These are phyloP conservation scores for Dianthus caryophyllus DNA, from an alignment of 148 eudicot genomes.

Conservation along the genomic window DNA sequence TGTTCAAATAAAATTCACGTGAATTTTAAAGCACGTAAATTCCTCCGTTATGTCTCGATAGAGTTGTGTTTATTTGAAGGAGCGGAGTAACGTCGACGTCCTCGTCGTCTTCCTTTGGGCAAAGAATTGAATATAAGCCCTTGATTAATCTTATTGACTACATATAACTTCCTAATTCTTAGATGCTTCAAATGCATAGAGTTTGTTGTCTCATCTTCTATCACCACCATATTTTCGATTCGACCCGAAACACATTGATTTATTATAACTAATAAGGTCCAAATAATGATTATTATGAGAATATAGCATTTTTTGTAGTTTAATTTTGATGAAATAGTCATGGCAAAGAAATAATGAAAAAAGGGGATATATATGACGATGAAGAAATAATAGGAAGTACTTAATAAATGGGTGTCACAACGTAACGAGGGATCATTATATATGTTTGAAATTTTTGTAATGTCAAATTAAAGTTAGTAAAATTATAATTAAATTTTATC, in stretches of 20 bases:
- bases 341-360: background rate
- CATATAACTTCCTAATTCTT: conserved; percentile 9
- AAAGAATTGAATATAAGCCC: conserved; percentile 18
- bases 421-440: too few relatives aligned
- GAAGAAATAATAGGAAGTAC: background rate
- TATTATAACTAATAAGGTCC: conserved; percentile 11
- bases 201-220: background rate
- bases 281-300: conserved; percentile 7
- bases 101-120: conserved; percentile 13
- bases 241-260: conserved; percentile 14
- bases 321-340: conserved; percentile 14
- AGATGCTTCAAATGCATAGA: conserved; percentile 5
- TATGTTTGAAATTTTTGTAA: too few relatives aligned
- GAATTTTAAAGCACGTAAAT: too few relatives aligned
- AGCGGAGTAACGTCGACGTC: conserved; percentile 25
- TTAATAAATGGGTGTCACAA: background rate
- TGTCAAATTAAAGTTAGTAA: too few relatives aligned
- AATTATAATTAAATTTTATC: too few relatives aligned
- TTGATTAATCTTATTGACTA: background rate
- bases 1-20: too few relatives aligned
- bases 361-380: background rate
- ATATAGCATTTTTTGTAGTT: conserved; percentile 1
- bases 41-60: conserved; percentile 12
- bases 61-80: conserved; percentile 28
- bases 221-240: background rate